Evolutionary conservation across 1,284 basidiomycete genomes (phyloP).

Genomic region (Rhodotorula mucilaginosa): DNA sequence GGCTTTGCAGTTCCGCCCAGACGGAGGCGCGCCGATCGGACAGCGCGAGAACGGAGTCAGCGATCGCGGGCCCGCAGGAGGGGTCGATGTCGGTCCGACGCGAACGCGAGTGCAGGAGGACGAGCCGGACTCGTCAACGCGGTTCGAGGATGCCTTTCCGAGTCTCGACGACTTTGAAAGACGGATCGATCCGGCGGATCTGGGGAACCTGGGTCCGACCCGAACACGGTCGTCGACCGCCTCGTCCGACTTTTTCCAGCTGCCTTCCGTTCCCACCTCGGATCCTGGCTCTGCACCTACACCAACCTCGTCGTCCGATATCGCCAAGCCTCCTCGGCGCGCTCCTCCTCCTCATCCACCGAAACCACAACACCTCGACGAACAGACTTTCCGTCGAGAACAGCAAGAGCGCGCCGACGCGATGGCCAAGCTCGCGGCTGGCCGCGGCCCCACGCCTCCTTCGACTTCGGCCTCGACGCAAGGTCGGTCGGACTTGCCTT

Average conservation of each 20-base stretch:
- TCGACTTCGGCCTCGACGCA: not conserved
- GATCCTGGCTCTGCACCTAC: conserved; percentile 1
- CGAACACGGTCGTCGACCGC: not conserved
- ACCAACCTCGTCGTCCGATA: not conserved
- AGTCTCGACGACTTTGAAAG: conserved; percentile 36
- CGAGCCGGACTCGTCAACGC: not conserved
- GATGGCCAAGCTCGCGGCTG: conserved; percentile 15
- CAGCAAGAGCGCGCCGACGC: conserved; percentile 17
- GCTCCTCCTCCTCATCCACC: conserved; percentile 19
- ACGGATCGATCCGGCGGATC: not conserved
- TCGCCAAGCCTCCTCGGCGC: not conserved
- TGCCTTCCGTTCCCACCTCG: conserved; percentile 20
- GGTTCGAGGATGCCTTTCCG: conserved; percentile 24
- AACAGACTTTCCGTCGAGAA: conserved; percentile 14
- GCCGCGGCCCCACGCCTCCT: not conserved
- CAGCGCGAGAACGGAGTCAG: not conserved
- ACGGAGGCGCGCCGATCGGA: conserved; percentile 6
- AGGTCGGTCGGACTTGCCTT: not conserved
- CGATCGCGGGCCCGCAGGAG: conserved; percentile 22
- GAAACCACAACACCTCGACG: conserved; percentile 5
- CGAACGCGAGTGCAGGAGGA: not conserved
- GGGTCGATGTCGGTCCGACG: conserved; percentile 8
- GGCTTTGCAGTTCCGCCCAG: conserved; percentile 4
- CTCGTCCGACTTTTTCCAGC: not conserved
- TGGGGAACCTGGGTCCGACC: not conserved